phyloP scores from a whole-genome alignment of 2,329 filamentous ascomycete genomes.

The Corinectria fuckeliana region DNA sequence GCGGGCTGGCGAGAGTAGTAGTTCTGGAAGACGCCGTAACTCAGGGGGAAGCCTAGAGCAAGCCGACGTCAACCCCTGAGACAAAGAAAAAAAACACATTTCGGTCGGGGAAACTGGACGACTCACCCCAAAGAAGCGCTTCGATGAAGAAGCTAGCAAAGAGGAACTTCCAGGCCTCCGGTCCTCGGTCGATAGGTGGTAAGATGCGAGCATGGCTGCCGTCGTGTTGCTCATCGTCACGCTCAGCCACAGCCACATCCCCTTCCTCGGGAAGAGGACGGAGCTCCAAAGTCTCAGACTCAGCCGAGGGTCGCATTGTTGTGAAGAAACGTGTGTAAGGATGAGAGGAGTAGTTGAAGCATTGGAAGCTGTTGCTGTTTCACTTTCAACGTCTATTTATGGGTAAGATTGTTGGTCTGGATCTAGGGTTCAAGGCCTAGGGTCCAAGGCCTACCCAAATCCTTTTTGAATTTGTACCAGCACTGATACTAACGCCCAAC shows the following conservation, averaged over 20 bases:
- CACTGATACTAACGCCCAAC: not conserved
- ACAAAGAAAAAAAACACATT: too few relatives aligned
- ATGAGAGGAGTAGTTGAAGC: not conserved
- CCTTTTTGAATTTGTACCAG: not conserved
- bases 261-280: not conserved
- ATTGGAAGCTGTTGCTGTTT: not conserved
- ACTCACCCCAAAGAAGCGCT: slow-evolving; percentile 34
- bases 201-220: slow-evolving; percentile 25
- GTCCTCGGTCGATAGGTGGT: slow-evolving; percentile 26
- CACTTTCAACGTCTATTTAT: not conserved
- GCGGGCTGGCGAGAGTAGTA: slow-evolving; percentile 24
- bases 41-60: slow-evolving; percentile 20
- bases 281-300: not conserved
- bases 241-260: not conserved
- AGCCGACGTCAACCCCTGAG: not conserved
- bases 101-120: too few relatives aligned
- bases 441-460: not conserved
- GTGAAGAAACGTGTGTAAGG: too few relatives aligned
- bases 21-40: slow-evolving; percentile 28
- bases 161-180: slow-evolving; percentile 31
- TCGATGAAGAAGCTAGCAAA: slow-evolving; percentile 33
- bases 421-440: not conserved
- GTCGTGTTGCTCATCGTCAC: slow-evolving; percentile 11
- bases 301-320: not conserved
- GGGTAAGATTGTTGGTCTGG: not conserved